Conservation (phyloP, 164 flowering plant species). For the Liriodendron chinense region DNA sequence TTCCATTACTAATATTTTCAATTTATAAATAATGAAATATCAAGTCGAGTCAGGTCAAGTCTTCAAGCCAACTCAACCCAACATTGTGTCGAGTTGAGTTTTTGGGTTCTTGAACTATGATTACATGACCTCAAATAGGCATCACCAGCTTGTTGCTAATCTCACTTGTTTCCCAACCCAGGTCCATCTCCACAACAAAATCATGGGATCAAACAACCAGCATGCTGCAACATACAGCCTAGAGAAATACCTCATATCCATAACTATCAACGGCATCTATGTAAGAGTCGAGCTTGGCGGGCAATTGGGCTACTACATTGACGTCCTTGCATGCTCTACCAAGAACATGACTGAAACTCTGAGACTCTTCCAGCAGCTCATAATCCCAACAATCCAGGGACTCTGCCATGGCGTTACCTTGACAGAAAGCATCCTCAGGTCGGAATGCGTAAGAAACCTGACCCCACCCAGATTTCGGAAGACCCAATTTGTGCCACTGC, state of each 20-base stretch:
- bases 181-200: slow-evolving; percentile 86
- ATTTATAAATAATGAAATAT: too few species aligned
- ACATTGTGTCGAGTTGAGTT: too few species aligned
- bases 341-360: slow-evolving; percentile 71
- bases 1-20: too few species aligned
- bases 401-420: slow-evolving; percentile 66
- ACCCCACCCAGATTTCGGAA: slow-evolving; percentile 75
- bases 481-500: slow-evolving; percentile 50
- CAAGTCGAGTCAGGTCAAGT: too few species aligned
- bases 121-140: too few species aligned
- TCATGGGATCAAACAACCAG: slow-evolving; percentile 51
- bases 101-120: too few species aligned
- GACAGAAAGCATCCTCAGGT: slow-evolving; percentile 63
- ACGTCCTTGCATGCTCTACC: slow-evolving; percentile 84
- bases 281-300: slow-evolving; percentile 91
- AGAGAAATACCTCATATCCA: slow-evolving; percentile 76
- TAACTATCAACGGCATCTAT: slow-evolving; percentile 68
- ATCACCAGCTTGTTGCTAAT: neutral
- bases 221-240: slow-evolving; percentile 78
- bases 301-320: slow-evolving; percentile 66
- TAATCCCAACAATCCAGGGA: slow-evolving; percentile 76
- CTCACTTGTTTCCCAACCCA: slow-evolving; percentile 22
- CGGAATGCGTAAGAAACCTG: slow-evolving; percentile 68
- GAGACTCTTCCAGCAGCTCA: slow-evolving; percentile 66
- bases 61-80: too few species aligned